Evolutionary conservation across 495 filamentous ascomycete genomes (phyloP).

Genomic region (Penicillium macrosclerotiorum): DNA sequence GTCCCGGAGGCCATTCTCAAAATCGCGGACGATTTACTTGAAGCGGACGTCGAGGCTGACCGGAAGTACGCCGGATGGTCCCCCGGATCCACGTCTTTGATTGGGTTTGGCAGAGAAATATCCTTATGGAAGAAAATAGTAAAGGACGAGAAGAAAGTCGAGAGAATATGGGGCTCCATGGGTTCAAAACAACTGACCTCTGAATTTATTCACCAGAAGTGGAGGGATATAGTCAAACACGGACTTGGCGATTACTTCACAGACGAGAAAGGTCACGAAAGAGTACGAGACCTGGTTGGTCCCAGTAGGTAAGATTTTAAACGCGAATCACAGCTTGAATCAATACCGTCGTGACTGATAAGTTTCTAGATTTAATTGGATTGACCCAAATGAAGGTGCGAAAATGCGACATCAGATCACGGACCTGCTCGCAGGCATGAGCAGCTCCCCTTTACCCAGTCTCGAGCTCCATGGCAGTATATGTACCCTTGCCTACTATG

Average conservation of each 20-base stretch:
- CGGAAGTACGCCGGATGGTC: slow-evolving; percentile 2
- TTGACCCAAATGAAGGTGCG: neutral
- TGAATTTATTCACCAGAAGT: neutral
- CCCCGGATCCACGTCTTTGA: slow-evolving; percentile 1
- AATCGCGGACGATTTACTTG: neutral
- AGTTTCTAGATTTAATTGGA: neutral
- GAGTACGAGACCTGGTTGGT: neutral
- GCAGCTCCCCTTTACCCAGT: neutral
- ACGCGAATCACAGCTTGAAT: neutral
- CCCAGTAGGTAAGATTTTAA: neutral
- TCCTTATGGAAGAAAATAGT: neutral
- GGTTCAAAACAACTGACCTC: neutral
- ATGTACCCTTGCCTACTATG: neutral
- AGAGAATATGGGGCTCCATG: neutral
- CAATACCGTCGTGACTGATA: neutral
- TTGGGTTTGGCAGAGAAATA: neutral
- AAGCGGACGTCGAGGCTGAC: neutral
- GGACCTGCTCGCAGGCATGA: neutral
- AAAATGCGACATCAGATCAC: slow-evolving; percentile 3
- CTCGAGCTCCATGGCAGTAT: neutral
- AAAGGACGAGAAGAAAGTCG: neutral
- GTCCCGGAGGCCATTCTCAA: neutral
- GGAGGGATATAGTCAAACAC: neutral
- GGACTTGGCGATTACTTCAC: neutral
- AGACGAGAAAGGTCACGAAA: neutral